Base-by-base conservation (phyloP, 441 rosid genomes). In the Biscutella laevigata region DNA sequence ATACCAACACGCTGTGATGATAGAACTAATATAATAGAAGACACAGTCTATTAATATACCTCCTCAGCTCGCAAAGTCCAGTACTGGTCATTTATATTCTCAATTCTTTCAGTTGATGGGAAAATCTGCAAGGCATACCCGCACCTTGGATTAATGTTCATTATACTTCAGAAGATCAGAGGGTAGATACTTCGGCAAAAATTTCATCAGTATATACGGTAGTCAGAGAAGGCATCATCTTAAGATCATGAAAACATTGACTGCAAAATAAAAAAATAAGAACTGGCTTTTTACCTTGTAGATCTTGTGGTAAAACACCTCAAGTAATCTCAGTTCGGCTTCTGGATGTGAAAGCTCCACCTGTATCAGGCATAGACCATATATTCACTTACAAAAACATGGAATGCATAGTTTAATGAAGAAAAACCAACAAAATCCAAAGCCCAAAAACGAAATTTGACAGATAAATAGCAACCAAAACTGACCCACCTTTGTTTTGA, bases 31-130 rank as follows among this genome's bases (percentile, higher is more conserved):
- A 14, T 1, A 40, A 29, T n/a, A 27, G 14, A 41, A 49, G 46
- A 28, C 3, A 7, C 44, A 19, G 40, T 39, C 30, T 29, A 47
- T 37, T 28, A 26, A 59, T 35, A 58, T 46, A 77, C 94, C 88
- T 84, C 94, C 68, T 84, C 94, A 49, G 88, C 88, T 47, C 86
- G 80, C 46, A 84, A 46, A 13, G 88, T 81, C 94, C 88, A 81
- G 77, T 77, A 79, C 46, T 81, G 88, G 68, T 84, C 88, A 75
- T 79, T 81, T 56, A 84, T 79, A 49, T 77, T 76, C 67, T 81
- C 88, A 68, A 84, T 84, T 72, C 77, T 81, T 67, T 81, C 84
- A 53, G 49, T 66, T 41, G 52, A 75, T 28, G 88, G 84, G 51
- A 81, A 81, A 58, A 79, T 81, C 94, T 84, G 79, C 75, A 76